Conservation (phyloP, 495 filamentous ascomycete genomes). For the Penicillium angulare region DNA sequence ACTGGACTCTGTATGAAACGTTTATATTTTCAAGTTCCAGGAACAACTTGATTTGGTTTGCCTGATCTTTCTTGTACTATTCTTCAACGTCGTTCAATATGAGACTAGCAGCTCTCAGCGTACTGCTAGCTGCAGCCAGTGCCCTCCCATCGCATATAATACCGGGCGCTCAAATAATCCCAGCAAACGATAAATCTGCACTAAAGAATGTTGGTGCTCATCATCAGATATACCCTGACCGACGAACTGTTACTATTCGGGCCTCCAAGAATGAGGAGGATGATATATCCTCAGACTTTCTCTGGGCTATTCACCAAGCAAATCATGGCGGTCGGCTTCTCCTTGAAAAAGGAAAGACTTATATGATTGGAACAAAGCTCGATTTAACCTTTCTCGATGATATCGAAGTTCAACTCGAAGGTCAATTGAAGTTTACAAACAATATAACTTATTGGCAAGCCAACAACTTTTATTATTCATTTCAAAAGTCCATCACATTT, state of each 20-base stretch:
- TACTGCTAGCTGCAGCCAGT: constrained; percentile 23
- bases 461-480: constrained; percentile 54
- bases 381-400: constrained; percentile 56
- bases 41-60: no score
- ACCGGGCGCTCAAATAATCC: constrained; percentile 29
- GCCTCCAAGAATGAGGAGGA: constrained; percentile 51
- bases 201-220: constrained; percentile 29
- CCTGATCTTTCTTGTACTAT: no score
- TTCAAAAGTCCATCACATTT: constrained; percentile 60
- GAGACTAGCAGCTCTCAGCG: neutral
- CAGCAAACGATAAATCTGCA: constrained; percentile 18
- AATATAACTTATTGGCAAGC: constrained; percentile 58
- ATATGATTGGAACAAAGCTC: constrained; percentile 55
- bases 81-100: neutral
- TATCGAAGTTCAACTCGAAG: constrained; percentile 56
- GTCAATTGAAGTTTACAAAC: constrained; percentile 56
- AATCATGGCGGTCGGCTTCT: constrained; percentile 54
- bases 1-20: no score
- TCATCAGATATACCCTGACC: constrained; percentile 31
- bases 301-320: constrained; percentile 48
- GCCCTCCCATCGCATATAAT: constrained; percentile 15
- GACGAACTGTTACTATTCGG: constrained; percentile 48
- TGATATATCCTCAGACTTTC: constrained; percentile 54
- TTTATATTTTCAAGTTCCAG: no score
- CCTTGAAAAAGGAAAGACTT: constrained; percentile 49